Evolutionary conservation across 768 basidiomycete species (phyloP), one percentile per base, ranked within the genome.

Genomic region (Dioszegia hungarica): DNA sequence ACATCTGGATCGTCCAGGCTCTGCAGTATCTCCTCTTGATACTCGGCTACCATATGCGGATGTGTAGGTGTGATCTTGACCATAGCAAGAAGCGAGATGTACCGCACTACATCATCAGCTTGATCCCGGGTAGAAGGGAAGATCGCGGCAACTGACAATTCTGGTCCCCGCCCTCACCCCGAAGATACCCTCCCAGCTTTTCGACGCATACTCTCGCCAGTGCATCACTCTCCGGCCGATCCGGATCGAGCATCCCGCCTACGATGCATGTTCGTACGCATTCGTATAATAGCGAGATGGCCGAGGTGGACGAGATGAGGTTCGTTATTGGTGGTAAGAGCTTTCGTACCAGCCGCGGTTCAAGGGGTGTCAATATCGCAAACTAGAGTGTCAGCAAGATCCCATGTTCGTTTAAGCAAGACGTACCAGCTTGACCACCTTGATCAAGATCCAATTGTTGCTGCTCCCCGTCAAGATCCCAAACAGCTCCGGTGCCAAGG

Each of bases 361-460:
- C 94, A 61, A 88, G 80, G 15, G 95, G 94, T 1, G 89, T 89
- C 19, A 99, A 77, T 17, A 87, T 85, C 20, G 94, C 93, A 78
- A 99, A 97, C 94, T 98, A 53, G 19, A 10, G 27, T 15, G 27
- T 59, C 50, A 62, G 56, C 20, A 19, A n/a, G 55, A 55, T 20
- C n/a, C n/a, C n/a, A n/a, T n/a, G n/a, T n/a, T n/a, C n/a, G n/a
- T n/a, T n/a, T n/a, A n/a, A n/a, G n/a, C n/a, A n/a, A 10, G 17
- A 45, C 40, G 45, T 75, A 92, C 94, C 75, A 98, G 77, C 78
- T 99, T 99, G 73, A 98, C 86, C 52, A 98, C 87, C 78, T 99
- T 99, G 76, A 99, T 99, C 57, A 99, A 82, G 90, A 98, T 94
- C 95, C 95, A 99, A 67, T 99, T 99, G 75, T 99, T 98, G 10